These are phyloP conservation scores for Fusarium setosum DNA, from an alignment of 2,329 filamentous ascomycete genomes.

Conservation along the genomic window DNA sequence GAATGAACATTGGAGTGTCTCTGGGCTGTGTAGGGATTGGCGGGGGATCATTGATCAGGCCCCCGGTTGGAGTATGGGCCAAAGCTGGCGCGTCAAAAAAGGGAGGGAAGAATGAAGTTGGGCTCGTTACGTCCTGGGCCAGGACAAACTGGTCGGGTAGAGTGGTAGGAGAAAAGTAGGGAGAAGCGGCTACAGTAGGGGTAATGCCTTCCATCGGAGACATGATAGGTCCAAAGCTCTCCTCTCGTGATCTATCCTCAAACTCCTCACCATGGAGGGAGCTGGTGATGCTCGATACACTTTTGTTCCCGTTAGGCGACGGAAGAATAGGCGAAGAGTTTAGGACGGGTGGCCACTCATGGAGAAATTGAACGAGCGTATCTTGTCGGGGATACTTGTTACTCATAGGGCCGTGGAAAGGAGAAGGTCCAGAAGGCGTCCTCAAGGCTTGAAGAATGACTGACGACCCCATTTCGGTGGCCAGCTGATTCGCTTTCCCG, in stretches of 20 bases:
- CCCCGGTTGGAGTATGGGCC: background rate
- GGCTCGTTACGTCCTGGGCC: background rate
- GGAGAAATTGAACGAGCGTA: constrained; percentile 2
- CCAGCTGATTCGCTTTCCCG: constrained; percentile 37
- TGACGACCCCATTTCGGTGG: constrained; percentile 22
- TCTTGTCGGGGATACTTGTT: constrained; percentile 17
- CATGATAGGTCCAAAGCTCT: no score
- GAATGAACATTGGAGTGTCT: constrained; percentile 5
- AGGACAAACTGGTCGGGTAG: background rate
- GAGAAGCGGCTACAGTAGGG: background rate
- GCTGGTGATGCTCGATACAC: constrained; percentile 30
- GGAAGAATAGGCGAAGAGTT: background rate
- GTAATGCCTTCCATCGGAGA: background rate
- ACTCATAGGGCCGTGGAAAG: constrained; percentile 9
- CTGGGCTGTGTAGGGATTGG: background rate
- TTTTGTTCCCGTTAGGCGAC: background rate
- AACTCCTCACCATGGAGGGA: constrained; percentile 6
- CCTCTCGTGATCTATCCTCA: background rate
- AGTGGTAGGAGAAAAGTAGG: background rate
- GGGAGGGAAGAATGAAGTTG: background rate
- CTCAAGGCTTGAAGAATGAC: constrained; percentile 35
- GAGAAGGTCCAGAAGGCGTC: constrained; percentile 1
- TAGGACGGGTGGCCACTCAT: constrained; percentile 1
- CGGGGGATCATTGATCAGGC: background rate
- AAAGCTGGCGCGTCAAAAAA: background rate